Evolutionary conservation across 176 grass and related monocot species (phyloP).

Genomic region (Miscanthus lutarioriparius): DNA sequence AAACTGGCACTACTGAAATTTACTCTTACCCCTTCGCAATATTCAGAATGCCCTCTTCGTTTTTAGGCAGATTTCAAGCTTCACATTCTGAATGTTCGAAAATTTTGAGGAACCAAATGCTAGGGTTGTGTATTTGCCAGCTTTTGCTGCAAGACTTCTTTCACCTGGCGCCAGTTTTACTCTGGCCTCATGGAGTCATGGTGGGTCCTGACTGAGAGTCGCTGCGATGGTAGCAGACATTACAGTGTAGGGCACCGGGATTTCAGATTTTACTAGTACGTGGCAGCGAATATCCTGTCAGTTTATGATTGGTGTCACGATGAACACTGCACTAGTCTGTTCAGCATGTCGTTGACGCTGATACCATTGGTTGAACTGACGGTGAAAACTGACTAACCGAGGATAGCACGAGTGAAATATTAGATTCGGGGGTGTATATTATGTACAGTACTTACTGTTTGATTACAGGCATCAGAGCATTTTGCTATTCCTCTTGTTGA

Average conservation of each 20-base stretch:
- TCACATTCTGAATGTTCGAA: neutral
- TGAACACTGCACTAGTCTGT: neutral
- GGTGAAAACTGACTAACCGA: neutral
- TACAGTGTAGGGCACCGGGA: neutral
- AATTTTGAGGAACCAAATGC: neutral
- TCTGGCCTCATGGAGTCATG: neutral
- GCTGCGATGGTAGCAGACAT: neutral
- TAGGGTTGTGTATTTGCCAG: neutral
- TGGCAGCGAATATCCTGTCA: conserved; percentile 34
- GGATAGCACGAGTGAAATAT: neutral
- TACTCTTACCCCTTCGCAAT: neutral
- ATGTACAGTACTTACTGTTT: neutral
- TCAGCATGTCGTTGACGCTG: neutral
- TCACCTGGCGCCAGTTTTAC: neutral
- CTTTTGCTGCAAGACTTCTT: neutral
- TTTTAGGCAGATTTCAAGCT: neutral
- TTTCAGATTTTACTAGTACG: conserved; percentile 8
- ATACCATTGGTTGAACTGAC: neutral
- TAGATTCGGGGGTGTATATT: neutral
- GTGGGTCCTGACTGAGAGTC: neutral
- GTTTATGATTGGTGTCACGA: conserved; percentile 23
- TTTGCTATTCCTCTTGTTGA: no score
- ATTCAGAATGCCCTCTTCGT: neutral
- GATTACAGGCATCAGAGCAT: neutral
- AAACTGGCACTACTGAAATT: neutral